phyloP scores from a whole-genome alignment of 2,329 filamentous ascomycete genomes.

The Pseudodiploospora longispora region DNA sequence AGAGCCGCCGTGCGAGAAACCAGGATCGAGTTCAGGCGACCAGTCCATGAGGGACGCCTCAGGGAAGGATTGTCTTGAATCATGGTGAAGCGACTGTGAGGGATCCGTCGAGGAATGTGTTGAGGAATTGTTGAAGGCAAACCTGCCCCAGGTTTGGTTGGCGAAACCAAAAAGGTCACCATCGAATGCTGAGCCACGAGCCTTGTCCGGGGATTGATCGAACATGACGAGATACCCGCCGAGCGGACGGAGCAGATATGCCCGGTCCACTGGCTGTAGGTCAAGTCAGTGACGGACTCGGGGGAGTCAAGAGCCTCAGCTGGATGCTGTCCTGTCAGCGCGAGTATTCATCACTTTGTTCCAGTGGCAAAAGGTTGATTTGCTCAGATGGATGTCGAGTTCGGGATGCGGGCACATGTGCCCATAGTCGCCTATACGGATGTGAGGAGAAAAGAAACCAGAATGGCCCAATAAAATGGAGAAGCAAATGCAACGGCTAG shows the following conservation, averaged over 20 bases:
- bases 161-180: conserved; percentile 22
- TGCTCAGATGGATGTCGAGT: conserved; percentile 24
- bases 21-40: conserved; percentile 22
- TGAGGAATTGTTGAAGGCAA: conserved; percentile 17
- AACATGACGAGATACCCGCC: conserved; percentile 29
- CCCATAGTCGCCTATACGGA: conserved; percentile 26
- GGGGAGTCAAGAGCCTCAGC: conserved; percentile 30
- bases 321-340: conserved; percentile 26
- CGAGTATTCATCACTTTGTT: conserved; percentile 29
- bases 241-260: conserved; percentile 22
- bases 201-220: conserved; percentile 24
- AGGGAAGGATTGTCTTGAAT: conserved; percentile 17
- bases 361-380: conserved; percentile 21
- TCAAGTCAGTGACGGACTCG: conserved; percentile 29
- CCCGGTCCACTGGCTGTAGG: conserved; percentile 25
- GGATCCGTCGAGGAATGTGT: conserved; percentile 12
- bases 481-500: conserved; percentile 6
- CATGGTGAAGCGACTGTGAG: conserved; percentile 18
- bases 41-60: conserved; percentile 30
- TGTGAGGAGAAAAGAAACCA: conserved; percentile 4
- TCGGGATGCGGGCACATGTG: conserved; percentile 24
- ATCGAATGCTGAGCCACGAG: conserved; percentile 22
- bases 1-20: conserved; percentile 17
- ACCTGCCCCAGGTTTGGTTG: conserved; percentile 25
- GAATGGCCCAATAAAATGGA: conserved; percentile 5